Conservation (phyloP, 176 grass and related monocot genomes). For the Musa acuminata region DNA sequence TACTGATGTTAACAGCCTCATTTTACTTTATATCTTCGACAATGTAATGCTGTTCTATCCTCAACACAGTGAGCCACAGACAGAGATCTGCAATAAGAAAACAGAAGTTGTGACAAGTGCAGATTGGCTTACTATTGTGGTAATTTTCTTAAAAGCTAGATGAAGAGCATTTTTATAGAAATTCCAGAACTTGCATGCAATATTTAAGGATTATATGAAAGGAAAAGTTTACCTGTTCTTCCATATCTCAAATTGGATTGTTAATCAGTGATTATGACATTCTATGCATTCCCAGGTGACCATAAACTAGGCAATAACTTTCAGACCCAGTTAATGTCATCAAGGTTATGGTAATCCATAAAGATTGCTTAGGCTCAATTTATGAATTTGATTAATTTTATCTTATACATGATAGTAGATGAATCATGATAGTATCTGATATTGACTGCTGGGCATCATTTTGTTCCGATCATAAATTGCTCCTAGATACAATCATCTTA, state of each 20-base stretch:
- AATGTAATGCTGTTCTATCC: neutral
- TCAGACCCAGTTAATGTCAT: no score
- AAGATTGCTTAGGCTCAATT: no score
- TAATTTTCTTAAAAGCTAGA: constrained; percentile 17
- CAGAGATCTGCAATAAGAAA: constrained; percentile 74
- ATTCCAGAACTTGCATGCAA: no score
- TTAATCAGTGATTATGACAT: no score
- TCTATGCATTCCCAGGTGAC: no score
- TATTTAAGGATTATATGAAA: neutral
- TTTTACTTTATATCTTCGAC: neutral
- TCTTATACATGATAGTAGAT: neutral
- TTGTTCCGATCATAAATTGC: neutral
- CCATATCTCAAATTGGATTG: neutral
- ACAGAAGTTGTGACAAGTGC: constrained; percentile 45
- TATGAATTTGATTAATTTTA: no score
- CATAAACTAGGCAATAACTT: no score
- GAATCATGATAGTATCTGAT: neutral
- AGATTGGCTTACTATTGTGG: constrained; percentile 85
- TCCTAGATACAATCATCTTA: neutral
- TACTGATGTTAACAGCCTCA: neutral
- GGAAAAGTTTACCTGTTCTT: neutral
- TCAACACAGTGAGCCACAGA: constrained; percentile 64
- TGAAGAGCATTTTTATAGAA: neutral
- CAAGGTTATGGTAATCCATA: no score
- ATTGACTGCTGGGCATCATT: neutral